Conservation (phyloP, 2,329 filamentous ascomycete genomes). For the Arthrocladium fulminans region DNA sequence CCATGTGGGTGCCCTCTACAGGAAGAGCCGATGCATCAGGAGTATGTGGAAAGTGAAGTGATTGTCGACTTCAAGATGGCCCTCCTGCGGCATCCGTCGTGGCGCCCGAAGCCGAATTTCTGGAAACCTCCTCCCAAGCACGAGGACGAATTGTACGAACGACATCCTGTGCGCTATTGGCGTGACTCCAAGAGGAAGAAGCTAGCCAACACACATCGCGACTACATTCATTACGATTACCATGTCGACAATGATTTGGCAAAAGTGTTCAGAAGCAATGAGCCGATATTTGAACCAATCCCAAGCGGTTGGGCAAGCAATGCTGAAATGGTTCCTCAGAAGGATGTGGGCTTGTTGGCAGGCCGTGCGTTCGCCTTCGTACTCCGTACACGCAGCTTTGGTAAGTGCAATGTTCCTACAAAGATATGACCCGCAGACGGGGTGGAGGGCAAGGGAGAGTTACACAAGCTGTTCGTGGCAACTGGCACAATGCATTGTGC, state of each 20-base stretch:
- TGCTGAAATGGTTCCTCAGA: conserved; percentile 9
- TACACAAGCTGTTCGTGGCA: no score
- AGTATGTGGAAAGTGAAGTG: no score
- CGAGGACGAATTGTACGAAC: conserved; percentile 9
- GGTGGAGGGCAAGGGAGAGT: no score
- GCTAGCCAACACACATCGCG: conserved; percentile 5
- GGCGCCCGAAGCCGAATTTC: no score
- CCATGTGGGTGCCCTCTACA: no score
- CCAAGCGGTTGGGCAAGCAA: conserved; percentile 8
- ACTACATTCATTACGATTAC: conserved; percentile 13
- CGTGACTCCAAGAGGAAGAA: conserved; percentile 4
- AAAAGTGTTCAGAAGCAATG: conserved; percentile 8
- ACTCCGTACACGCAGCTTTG: conserved; percentile 10
- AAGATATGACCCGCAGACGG: no score
- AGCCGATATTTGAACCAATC: conserved; percentile 11
- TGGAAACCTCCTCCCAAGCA: conserved; percentile 2
- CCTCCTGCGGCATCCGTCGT: no score
- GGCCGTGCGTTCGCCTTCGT: conserved; percentile 11
- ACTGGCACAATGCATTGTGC: no score
- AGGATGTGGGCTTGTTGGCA: conserved; percentile 9
- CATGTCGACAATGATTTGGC: conserved; percentile 9
- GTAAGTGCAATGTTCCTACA: no score
- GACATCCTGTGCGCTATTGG: conserved; percentile 9
- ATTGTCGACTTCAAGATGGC: no score
- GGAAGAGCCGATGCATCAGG: no score